A percentile compares a stretch with the other conserved stretches of the same genome.
Evolutionary conservation across 768 basidiomycete genomes (phyloP).

Genomic region (Boletus pseudopeckii): DNA sequence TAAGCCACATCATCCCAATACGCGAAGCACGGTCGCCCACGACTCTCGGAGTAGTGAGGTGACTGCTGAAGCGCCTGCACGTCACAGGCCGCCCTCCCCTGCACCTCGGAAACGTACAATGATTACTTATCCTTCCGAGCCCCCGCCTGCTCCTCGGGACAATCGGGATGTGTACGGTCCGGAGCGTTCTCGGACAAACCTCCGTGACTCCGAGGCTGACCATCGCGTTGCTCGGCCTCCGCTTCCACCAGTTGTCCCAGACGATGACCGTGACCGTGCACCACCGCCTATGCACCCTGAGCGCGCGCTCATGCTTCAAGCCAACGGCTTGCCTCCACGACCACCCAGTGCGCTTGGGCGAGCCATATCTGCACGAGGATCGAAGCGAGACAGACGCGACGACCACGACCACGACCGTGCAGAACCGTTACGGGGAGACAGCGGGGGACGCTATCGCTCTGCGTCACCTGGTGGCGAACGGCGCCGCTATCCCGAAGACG

Average conservation of each 20-base stretch:
- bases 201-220: constrained; percentile 10
- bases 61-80: constrained; percentile 1
- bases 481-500: constrained; percentile 15
- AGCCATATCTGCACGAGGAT: constrained; percentile 13
- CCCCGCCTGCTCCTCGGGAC: constrained; percentile 4
- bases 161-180: constrained; percentile 5
- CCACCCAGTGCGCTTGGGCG: constrained; percentile 17
- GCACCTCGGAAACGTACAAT: constrained; percentile 2
- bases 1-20: neutral
- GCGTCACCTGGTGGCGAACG: constrained; percentile 15
- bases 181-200: constrained; percentile 7
- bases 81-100: constrained; percentile 6
- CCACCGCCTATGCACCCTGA: constrained; percentile 30
- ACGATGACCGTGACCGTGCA: constrained; percentile 10
- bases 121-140: constrained; percentile 10
- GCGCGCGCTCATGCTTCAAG: constrained; percentile 30
- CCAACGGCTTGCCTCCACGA: constrained; percentile 28
- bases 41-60: constrained; percentile 1
- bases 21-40: neutral
- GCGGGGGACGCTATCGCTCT: neutral
- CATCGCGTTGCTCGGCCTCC: constrained; percentile 4
- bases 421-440: constrained; percentile 18
- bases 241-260: neutral
- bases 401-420: constrained; percentile 19
- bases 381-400: constrained; percentile 22